Base-by-base conservation (phyloP, 1,284 basidiomycete species). In the Polyporus tsugae region DNA sequence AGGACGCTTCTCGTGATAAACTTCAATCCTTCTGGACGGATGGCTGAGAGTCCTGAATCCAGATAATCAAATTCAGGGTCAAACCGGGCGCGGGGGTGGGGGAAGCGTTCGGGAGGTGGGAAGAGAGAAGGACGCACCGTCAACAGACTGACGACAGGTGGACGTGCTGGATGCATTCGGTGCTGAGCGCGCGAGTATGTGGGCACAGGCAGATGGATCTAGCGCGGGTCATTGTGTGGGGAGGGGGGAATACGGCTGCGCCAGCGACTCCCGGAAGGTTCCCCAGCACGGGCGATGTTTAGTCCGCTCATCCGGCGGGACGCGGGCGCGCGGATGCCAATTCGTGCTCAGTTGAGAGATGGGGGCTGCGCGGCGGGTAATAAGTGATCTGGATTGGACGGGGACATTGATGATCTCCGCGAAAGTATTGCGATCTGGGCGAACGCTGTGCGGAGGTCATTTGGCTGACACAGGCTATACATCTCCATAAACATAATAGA, bases 31-130 rank as follows among this genome's bases (percentile, higher is more conserved):
- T 49, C 46, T 42, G 41, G 41, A 42, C 17, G 41, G 33, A 33
- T 35, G 19, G 55, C 29, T 25, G 36, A 58, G 33, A 17, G 38
- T n/a, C 19, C n/a, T 60, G 36, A 25, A 57, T 62, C 63, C 52
- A 55, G 61, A 62, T 67, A 49, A 72, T 72, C 70, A 72, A 69
- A 72, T 67, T 72, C 67, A 69, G 70, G 67, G 68, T 63, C 65
- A 62, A 49, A 58, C 65, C 65, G 64, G 65, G 62, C 36, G 39
- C n/a, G 55, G 25, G 58, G 46, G 42, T 2, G 38, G 38, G 38
- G 22, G 46, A 29, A 17, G n/a, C n/a, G 38, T 60, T n/a, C n/a
- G 22, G 58, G 36, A 60, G 15, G 58, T 22, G 36, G 39, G 36
- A 39, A 25, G 58, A 2, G 36, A 29, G 38, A 60, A 41, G n/a